These are phyloP conservation scores for Plectosphaerella plurivora DNA, from an alignment of 2,329 filamentous ascomycete species.

Conservation along the genomic window DNA sequence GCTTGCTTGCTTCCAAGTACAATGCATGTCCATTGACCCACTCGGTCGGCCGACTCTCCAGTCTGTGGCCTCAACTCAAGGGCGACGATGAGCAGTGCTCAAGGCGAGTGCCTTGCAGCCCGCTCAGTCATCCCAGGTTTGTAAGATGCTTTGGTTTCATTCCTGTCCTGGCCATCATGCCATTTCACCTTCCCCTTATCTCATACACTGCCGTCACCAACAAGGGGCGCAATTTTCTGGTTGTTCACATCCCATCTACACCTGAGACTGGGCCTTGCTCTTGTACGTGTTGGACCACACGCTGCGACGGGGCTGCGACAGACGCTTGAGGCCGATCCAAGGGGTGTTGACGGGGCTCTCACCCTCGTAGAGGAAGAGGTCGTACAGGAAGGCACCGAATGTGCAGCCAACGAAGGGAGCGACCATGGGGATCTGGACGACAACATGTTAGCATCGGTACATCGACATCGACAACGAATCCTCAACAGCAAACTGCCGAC, in stretches of 20 bases:
- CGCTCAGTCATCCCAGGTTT: not conserved
- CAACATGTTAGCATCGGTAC: not conserved
- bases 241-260: not conserved
- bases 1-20: no score
- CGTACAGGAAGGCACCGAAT: conserved; percentile 64
- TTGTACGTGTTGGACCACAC: conserved; percentile 22
- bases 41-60: no score
- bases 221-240: not conserved
- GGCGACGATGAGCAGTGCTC: no score
- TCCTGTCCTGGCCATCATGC: not conserved
- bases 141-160: not conserved
- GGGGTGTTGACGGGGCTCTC: conserved; percentile 67
- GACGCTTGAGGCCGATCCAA: conserved; percentile 55
- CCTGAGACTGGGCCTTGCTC: not conserved
- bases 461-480: not conserved
- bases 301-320: conserved; percentile 29
- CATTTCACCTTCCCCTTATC: not conserved
- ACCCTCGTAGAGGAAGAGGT: conserved; percentile 65
- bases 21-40: no score
- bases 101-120: no score
- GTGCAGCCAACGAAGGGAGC: conserved; percentile 61
- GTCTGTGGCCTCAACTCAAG: no score
- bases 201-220: not conserved
- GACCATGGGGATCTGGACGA: conserved; percentile 63
- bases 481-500: not conserved